Percentiles rank a stretch among this genome's conserved stretches.
phyloP scores from a whole-genome alignment of 2,329 filamentous ascomycete species.

The Fusarium sp. region DNA sequence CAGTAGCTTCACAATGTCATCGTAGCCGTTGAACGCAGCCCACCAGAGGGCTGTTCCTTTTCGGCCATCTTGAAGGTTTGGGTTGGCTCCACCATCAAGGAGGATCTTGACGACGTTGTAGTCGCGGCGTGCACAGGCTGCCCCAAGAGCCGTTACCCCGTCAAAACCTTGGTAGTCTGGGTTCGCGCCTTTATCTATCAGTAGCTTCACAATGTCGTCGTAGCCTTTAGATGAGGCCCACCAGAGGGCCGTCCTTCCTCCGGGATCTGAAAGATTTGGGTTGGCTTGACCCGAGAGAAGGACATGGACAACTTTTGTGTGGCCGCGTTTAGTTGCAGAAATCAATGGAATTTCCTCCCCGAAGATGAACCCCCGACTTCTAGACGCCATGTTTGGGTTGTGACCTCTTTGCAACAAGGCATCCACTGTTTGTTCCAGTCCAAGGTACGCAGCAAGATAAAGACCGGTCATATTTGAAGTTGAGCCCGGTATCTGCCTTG shows the following conservation, averaged over 20 bases:
- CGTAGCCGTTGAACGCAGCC: slow-evolving; percentile 19
- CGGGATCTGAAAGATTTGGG: slow-evolving; percentile 7
- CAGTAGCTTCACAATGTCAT: slow-evolving; percentile 15
- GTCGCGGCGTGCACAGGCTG: not conserved
- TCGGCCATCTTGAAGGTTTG: slow-evolving; percentile 10
- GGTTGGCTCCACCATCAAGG: not conserved
- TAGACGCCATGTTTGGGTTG: not conserved
- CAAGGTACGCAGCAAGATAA: slow-evolving; percentile 43
- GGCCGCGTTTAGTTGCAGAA: not conserved
- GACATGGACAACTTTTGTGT: not conserved
- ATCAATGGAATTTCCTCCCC: not conserved
- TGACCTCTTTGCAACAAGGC: not conserved
- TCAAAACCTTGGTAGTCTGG: not conserved
- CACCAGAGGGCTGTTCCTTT: slow-evolving; percentile 19
- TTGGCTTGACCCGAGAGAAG: not conserved
- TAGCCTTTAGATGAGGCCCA: slow-evolving; percentile 23
- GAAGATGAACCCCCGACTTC: too few species aligned
- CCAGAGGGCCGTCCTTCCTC: slow-evolving; percentile 17
- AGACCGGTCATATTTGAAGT: slow-evolving; percentile 28
- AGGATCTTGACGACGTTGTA: not conserved
- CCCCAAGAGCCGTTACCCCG: not conserved
- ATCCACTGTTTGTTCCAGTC: not conserved
- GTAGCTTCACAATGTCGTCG: slow-evolving; percentile 16
- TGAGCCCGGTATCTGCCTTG: slow-evolving; percentile 4
- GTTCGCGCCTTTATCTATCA: not conserved